Evolutionary conservation across 768 basidiomycete species (phyloP).

Genomic region (Lactarius akahatsu): DNA sequence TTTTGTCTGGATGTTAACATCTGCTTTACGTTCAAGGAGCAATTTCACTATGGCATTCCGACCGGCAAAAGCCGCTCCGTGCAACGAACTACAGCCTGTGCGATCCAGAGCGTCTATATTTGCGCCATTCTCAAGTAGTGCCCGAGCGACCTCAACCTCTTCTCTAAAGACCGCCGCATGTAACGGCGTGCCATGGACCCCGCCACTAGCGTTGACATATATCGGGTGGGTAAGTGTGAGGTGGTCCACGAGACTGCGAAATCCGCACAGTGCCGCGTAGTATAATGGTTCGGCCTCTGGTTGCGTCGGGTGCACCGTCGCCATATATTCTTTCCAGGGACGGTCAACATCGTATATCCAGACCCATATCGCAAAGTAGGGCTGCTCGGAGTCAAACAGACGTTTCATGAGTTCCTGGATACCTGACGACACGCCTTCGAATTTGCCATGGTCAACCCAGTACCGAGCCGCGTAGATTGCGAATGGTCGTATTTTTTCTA

Average conservation of each 20-base stretch:
- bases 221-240: not conserved
- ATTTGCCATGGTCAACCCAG: slow-evolving; percentile 9
- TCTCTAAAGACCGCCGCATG: not conserved
- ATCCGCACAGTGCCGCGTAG: slow-evolving; percentile 9
- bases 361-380: slow-evolving; percentile 13
- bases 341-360: slow-evolving; percentile 8
- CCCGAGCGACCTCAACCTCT: not conserved
- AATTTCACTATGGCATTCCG: not conserved
- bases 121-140: slow-evolving; percentile 3
- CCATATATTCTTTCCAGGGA: slow-evolving; percentile 1
- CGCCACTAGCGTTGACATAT: not conserved
- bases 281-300: not conserved
- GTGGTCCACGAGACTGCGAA: not conserved
- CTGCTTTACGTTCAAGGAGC: not conserved
- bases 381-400: not conserved
- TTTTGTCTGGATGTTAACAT: not conserved
- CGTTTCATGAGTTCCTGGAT: not conserved
- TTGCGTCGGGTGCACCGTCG: not conserved
- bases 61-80: not conserved
- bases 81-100: not conserved
- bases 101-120: not conserved
- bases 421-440: not conserved
- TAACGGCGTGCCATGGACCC: not conserved
- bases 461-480: slow-evolving; percentile 9
- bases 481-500: not conserved